A percentile compares a stretch with the other conserved stretches of the same genome.
phyloP scores from a whole-genome alignment of 139 green algal genomes.

The Gonium pectorale region DNA sequence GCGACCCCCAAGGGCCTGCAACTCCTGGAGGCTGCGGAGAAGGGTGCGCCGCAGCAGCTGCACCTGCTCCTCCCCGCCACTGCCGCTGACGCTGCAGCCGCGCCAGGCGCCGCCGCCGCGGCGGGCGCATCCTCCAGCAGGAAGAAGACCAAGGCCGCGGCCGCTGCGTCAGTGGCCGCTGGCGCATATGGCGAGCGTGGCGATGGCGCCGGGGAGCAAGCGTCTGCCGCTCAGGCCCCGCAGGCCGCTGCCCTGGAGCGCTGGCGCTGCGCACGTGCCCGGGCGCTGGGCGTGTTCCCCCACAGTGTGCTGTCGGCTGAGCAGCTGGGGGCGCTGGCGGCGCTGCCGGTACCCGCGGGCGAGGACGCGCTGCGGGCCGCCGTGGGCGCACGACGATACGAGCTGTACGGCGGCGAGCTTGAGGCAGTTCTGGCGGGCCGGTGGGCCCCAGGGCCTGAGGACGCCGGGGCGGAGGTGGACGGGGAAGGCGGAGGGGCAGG shows the following conservation, averaged over 20 bases:
- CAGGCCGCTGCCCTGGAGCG: neutral
- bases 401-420: constrained; percentile 34
- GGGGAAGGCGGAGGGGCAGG: neutral
- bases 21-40: constrained; percentile 3
- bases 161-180: neutral
- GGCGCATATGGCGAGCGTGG: neutral
- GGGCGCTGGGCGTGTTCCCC: constrained; percentile 27
- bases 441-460: neutral
- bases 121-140: neutral
- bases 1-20: neutral
- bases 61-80: neutral
- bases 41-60: neutral
- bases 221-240: neutral
- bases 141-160: constrained; percentile 10
- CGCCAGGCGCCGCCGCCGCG: neutral
- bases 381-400: constrained; percentile 20
- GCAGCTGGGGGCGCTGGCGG: constrained; percentile 23
- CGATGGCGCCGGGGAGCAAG: neutral
- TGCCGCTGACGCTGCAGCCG: neutral
- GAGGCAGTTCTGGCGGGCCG: constrained; percentile 15
- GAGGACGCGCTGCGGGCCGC: neutral
- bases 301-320: constrained; percentile 21
- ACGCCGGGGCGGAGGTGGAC: neutral
- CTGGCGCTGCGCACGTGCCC: neutral
- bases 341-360: neutral